A percentile compares a stretch with the other conserved stretches of the same genome.
phyloP scores from a whole-genome alignment of 352 stramenopile species.

The Globisporangium mamillatum region DNA sequence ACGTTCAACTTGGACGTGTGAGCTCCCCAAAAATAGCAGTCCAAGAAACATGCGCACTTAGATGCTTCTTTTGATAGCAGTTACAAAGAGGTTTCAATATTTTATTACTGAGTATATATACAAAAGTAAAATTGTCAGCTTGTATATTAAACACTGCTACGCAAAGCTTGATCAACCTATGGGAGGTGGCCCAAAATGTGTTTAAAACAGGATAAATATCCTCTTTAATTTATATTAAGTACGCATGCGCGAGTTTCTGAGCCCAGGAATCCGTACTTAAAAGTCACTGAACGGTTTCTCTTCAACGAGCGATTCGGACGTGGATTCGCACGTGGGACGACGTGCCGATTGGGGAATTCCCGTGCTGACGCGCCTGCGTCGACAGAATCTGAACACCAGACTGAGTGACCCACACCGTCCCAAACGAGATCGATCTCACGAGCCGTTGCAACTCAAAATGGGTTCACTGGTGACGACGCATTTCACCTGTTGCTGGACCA shows the following conservation, averaged over 20 bases:
- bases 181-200: neutral
- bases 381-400: neutral
- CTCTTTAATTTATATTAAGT: neutral
- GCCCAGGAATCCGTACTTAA: neutral
- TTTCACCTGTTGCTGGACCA: neutral
- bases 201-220: neutral
- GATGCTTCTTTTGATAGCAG: neutral
- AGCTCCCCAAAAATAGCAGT: neutral
- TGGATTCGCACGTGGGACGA: conserved; percentile 12
- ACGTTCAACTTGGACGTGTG: conserved; percentile 7
- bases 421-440: neutral
- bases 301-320: neutral
- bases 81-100: neutral
- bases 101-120: neutral
- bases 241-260: neutral
- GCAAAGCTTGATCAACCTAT: neutral
- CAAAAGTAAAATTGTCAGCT: neutral
- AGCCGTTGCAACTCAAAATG: neutral
- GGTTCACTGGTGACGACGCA: neutral
- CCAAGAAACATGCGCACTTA: neutral
- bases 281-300: neutral
- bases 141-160: neutral
- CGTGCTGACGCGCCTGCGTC: conserved; percentile 3
- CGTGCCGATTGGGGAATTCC: conserved; percentile 1
- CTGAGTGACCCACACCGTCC: neutral